Base-by-base conservation (phyloP, 106 monocot genomes). In the Hemerocallis citrina region DNA sequence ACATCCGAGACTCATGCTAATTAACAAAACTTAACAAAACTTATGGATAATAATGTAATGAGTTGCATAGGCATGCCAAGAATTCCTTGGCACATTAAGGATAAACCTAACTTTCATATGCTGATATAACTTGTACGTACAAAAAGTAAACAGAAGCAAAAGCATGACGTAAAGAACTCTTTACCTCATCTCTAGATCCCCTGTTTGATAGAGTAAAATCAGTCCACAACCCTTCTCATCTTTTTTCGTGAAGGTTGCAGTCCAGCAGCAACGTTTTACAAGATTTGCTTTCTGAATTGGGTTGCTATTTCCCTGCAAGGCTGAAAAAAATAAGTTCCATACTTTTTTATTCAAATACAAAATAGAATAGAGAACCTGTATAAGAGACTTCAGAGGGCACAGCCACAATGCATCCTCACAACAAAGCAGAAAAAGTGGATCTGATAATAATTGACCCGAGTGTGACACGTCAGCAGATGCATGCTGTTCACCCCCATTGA, bases 131-230 rank as follows among this genome's bases (percentile, higher is more conserved):
- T n/a, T n/a, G n/a, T n/a, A n/a, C n/a, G n/a, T n/a, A n/a, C n/a
- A n/a, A n/a, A 55, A 15, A 55, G 29, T 55, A 14, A 32, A 32
- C 9, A 55, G 23, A 55, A 21, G 12, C 39, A 41, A 24, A 12
- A 37, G 38, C 7, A 13, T 27, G 52, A 51, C 8, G 38, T 7
- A 34, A 47, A 44, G 10, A 69, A 36, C 6, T 36, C 15, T 43
- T 44, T 67, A 96, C 96, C 96, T 81, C 68, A 96, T 78, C 62
- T 96, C 90, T 46, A 96, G 49, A 51, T 29, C 65, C 64, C 96
- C 96, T 10, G 84, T 85, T 63, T 88, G 62, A 72, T 91, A 96
- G 61, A 91, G 79, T 74, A 96, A 81, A 72, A 91, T 55, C 44
- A 96, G 36, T 37, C 69, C 78, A 67, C 63, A 62, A 48, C 61